phyloP scores from a whole-genome alignment of 768 basidiomycete species.

The Multifurca ochricompacta region DNA sequence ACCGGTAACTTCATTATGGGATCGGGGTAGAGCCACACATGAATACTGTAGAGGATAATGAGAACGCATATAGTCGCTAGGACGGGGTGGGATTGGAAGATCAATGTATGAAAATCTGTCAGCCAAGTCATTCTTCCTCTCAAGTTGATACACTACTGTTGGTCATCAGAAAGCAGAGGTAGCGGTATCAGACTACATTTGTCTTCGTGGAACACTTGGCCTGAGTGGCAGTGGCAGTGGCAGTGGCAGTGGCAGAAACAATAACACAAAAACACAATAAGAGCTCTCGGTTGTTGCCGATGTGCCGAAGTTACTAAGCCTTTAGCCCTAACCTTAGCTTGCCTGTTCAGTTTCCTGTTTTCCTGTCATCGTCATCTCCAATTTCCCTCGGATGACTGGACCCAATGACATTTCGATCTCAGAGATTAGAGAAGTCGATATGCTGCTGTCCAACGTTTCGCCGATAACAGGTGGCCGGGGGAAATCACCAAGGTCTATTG shows the following conservation, averaged over 20 bases:
- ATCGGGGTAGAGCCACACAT: conserved; percentile 12
- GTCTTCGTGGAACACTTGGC: neutral
- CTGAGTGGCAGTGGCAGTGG: too few relatives aligned
- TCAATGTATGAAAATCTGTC: neutral
- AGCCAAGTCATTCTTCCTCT: neutral
- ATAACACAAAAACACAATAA: conserved; percentile 11
- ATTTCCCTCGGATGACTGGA: neutral
- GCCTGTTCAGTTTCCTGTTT: neutral
- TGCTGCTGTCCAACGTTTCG: neutral
- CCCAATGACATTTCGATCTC: conserved; percentile 13
- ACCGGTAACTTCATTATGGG: conserved; percentile 13
- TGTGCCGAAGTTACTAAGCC: neutral
- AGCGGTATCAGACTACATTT: neutral
- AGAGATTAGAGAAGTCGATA: conserved; percentile 5
- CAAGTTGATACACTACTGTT: too few relatives aligned
- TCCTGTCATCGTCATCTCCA: neutral
- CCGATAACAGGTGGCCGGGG: conserved; percentile 8
- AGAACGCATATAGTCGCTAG: neutral
- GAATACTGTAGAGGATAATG: conserved; percentile 1
- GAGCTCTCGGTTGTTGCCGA: neutral
- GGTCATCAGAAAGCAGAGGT: too few relatives aligned
- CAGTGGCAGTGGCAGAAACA: too few relatives aligned
- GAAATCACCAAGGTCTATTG: conserved; percentile 16
- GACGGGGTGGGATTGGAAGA: conserved; percentile 6
- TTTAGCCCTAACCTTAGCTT: neutral